Percentiles rank a stretch among this genome's conserved stretches.
phyloP scores from a whole-genome alignment of 2,329 filamentous ascomycete species.

The Clarireedia homoeocarpa region DNA sequence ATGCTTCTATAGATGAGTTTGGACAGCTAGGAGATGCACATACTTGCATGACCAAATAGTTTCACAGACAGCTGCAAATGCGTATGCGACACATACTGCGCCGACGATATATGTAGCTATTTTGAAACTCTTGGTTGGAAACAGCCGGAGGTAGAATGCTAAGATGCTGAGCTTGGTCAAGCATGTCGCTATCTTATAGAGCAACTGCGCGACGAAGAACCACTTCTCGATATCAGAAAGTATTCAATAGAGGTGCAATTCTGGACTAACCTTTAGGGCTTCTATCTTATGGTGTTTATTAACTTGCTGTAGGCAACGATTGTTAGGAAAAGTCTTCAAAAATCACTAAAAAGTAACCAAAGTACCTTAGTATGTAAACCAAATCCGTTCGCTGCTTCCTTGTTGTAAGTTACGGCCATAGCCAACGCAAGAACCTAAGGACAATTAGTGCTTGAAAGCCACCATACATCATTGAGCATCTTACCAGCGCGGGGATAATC shows the following conservation, averaged over 20 bases:
- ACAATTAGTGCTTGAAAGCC: background rate
- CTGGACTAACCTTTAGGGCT: background rate
- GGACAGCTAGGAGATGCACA: background rate
- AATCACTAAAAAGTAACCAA: background rate
- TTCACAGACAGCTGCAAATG: slow-evolving; percentile 6
- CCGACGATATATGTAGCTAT: background rate
- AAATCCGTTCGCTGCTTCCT: background rate
- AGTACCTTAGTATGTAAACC: background rate
- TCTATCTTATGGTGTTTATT: background rate
- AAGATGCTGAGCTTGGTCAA: slow-evolving; percentile 14
- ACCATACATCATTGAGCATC: background rate
- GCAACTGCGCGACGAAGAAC: slow-evolving; percentile 16
- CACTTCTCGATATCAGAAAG: slow-evolving; percentile 7
- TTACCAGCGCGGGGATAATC: background rate
- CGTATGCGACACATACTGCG: slow-evolving; percentile 1
- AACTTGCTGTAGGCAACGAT: background rate
- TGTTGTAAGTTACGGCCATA: background rate
- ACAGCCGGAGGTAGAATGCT: slow-evolving; percentile 7
- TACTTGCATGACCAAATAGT: background rate
- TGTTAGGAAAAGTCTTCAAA: background rate
- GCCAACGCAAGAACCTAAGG: background rate
- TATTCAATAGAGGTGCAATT: background rate
- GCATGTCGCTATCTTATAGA: slow-evolving; percentile 17
- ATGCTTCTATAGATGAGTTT: background rate
- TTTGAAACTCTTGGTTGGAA: background rate